phyloP scores from a whole-genome alignment of 352 stramenopile species.

The Phytophthora tentaculata region DNA sequence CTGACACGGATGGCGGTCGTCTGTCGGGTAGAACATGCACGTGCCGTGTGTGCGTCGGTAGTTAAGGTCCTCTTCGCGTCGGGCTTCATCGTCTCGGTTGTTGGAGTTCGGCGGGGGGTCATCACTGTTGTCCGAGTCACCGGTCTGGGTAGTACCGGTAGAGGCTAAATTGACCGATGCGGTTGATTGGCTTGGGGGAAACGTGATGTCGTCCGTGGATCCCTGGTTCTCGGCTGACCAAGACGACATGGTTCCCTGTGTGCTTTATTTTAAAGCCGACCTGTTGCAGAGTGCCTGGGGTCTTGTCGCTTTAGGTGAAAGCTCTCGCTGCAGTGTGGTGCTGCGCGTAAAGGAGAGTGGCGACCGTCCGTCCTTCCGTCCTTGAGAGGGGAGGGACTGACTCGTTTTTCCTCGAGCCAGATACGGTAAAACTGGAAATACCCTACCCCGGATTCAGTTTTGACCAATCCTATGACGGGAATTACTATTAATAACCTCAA shows the following conservation, averaged over 20 bases:
- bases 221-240: slow-evolving; percentile 26
- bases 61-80: not conserved
- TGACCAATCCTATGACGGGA: not conserved
- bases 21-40: slow-evolving; percentile 48
- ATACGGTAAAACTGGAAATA: not conserved
- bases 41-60: slow-evolving; percentile 45
- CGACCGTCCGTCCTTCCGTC: not conserved
- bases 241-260: slow-evolving; percentile 32
- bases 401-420: slow-evolving; percentile 22
- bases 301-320: slow-evolving; percentile 8
- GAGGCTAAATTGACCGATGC: slow-evolving; percentile 18
- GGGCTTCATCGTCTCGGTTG: slow-evolving; percentile 7
- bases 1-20: slow-evolving; percentile 44
- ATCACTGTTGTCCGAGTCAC: slow-evolving; percentile 18
- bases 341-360: slow-evolving; percentile 23
- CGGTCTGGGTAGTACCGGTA: slow-evolving; percentile 1
- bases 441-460: slow-evolving; percentile 17
- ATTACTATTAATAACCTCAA: no score
- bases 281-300: slow-evolving; percentile 1
- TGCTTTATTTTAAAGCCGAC: not conserved
- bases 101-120: slow-evolving; percentile 1
- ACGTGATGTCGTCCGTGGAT: slow-evolving; percentile 37
- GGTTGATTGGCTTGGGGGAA: slow-evolving; percentile 15
- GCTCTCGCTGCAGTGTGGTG: not conserved
- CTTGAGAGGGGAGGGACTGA: not conserved